These are phyloP conservation scores for Phytopythium mirpurense DNA, from an alignment of 352 stramenopile genomes.

Conservation along the genomic window DNA sequence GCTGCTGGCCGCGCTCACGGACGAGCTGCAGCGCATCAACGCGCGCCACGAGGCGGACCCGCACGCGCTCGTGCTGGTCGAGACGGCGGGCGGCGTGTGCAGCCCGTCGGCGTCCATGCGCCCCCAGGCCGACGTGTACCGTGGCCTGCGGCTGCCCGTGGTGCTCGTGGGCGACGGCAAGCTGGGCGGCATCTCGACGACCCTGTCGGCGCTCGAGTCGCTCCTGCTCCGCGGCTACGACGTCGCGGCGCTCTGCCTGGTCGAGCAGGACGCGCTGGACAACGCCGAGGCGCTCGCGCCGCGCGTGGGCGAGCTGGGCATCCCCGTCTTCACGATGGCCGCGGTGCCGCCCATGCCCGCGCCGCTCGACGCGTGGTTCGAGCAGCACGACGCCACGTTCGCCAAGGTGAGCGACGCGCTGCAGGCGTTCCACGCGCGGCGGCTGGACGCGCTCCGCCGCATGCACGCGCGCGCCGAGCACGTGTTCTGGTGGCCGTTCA, in stretches of 20 bases:
- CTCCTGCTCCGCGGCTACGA: slow-evolving; percentile 90
- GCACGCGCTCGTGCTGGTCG: slow-evolving; percentile 79
- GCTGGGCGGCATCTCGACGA: slow-evolving; percentile 94
- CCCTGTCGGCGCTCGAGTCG: slow-evolving; percentile 91
- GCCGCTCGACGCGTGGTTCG: slow-evolving; percentile 71
- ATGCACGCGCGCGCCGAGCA: slow-evolving; percentile 58
- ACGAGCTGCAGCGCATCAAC: slow-evolving; percentile 41
- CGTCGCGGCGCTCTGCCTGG: slow-evolving; percentile 78
- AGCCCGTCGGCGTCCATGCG: slow-evolving; percentile 82
- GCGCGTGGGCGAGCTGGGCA: slow-evolving; percentile 57
- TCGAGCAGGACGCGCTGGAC: slow-evolving; percentile 69
- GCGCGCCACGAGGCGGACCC: slow-evolving; percentile 16
- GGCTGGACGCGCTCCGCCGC: slow-evolving; percentile 44
- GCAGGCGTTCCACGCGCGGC: slow-evolving; percentile 45
- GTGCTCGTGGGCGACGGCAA: slow-evolving; percentile 96
- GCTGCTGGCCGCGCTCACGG: slow-evolving; percentile 70
- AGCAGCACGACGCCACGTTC: slow-evolving; percentile 41
- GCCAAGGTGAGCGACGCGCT: slow-evolving; percentile 41
- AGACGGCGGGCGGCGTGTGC: slow-evolving; percentile 95
- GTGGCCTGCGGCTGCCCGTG: slow-evolving; percentile 81
- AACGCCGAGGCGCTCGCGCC: slow-evolving; percentile 62
- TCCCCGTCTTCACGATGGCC: slow-evolving; percentile 70
- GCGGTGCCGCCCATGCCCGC: slow-evolving; percentile 69
- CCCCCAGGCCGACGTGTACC: slow-evolving; percentile 94
- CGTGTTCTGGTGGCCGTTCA: slow-evolving; percentile 93